A percentile compares a stretch with the other conserved stretches of the same genome.
These are phyloP conservation scores for Salix caprea DNA, from an alignment of 345 rosid genomes.

Conservation along the genomic window DNA sequence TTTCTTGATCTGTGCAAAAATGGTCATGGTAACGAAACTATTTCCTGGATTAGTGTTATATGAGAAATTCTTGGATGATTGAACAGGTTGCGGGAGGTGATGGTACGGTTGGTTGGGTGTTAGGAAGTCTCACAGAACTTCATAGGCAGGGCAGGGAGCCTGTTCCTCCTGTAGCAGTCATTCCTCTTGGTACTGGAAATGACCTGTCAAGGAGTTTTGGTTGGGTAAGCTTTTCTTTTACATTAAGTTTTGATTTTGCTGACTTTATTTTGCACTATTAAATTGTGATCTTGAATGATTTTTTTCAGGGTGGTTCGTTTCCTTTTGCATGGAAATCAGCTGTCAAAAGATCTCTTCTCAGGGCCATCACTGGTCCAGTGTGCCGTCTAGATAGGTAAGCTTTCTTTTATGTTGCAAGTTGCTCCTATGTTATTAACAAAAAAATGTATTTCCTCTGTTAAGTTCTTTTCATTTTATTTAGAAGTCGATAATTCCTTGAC, in stretches of 20 bases:
- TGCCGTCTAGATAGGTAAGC: slow-evolving; percentile 76
- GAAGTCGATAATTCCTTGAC: background rate
- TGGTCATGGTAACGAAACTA: background rate
- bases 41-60: background rate
- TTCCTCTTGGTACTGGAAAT: slow-evolving; percentile 96
- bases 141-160: slow-evolving; percentile 47
- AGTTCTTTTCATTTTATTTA: background rate
- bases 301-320: slow-evolving; percentile 83
- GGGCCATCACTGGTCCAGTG: slow-evolving; percentile 49
- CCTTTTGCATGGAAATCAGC: slow-evolving; percentile 97
- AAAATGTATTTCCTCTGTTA: background rate
- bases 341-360: slow-evolving; percentile 65
- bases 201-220: slow-evolving; percentile 92
- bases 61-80: slow-evolving; percentile 19
- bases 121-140: slow-evolving; percentile 78
- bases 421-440: background rate
- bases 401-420: background rate
- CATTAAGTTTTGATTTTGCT: slow-evolving; percentile 12
- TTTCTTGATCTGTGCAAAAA: background rate
- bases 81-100: slow-evolving; percentile 99
- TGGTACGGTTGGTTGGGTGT: slow-evolving; percentile 98
- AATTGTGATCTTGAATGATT: slow-evolving; percentile 14
- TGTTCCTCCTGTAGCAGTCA: slow-evolving; percentile 81
- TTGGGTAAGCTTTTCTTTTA: slow-evolving; percentile 58
- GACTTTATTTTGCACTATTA: slow-evolving; percentile 16